Percentiles rank a stretch among this genome's conserved stretches.
Evolutionary conservation across 1,139 yeast species (phyloP).

Genomic region (Pichia sp.): DNA sequence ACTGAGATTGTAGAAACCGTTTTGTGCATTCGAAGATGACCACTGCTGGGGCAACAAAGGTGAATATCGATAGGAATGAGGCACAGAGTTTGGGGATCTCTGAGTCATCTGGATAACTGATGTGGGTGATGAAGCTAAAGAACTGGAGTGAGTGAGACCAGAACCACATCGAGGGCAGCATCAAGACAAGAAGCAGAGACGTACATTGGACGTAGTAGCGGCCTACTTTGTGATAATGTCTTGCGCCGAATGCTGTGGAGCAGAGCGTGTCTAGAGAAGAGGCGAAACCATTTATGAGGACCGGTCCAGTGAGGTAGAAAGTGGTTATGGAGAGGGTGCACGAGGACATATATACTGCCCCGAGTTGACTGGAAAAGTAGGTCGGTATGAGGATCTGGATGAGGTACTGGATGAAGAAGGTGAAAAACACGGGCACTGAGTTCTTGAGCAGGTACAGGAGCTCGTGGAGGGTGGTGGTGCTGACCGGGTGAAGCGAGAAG

Average conservation of each 20-base stretch:
- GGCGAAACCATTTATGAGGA: constrained; percentile 42
- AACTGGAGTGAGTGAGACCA: constrained; percentile 24
- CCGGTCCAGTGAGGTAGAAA: constrained; percentile 39
- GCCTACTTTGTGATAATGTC: constrained; percentile 36
- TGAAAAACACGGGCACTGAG: constrained; percentile 38
- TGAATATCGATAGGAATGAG: constrained; percentile 20
- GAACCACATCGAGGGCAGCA: constrained; percentile 24
- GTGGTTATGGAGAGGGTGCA: constrained; percentile 38
- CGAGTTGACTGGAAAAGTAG: constrained; percentile 37
- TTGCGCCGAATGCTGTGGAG: constrained; percentile 40
- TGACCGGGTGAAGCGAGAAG: constrained; percentile 13
- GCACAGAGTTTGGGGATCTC: constrained; percentile 23
- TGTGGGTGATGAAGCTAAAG: constrained; percentile 13
- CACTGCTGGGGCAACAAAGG: constrained; percentile 46
- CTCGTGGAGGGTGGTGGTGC: constrained; percentile 23
- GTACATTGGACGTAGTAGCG: constrained; percentile 36
- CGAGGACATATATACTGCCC: constrained; percentile 38
- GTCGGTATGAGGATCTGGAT: constrained; percentile 36
- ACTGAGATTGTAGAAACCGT: constrained; percentile 52
- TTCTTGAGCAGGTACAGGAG: constrained; percentile 23
- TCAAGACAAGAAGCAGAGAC: constrained; percentile 20
- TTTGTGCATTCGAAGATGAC: constrained; percentile 51
- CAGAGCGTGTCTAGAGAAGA: constrained; percentile 43
- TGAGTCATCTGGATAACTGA: constrained; percentile 19
- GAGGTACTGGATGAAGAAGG: constrained; percentile 37